Evolutionary conservation across 805 yeast species (phyloP).

Genomic region (Candida fluviatilis): DNA sequence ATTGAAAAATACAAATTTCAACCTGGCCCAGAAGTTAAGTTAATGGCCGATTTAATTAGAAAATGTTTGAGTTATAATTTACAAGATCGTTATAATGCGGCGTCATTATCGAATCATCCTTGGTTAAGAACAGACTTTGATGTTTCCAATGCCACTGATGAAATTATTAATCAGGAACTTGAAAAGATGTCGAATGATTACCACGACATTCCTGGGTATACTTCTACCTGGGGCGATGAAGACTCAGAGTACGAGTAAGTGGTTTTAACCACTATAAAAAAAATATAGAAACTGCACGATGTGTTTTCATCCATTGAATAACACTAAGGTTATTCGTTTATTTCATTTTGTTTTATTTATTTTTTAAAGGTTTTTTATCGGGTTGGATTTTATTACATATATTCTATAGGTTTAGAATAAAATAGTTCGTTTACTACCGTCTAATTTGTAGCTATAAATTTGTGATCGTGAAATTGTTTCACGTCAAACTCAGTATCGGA

Average conservation of each 20-base stretch:
- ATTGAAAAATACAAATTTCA: conserved; percentile 46
- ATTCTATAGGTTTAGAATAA: conserved; percentile 2
- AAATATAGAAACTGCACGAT: not conserved
- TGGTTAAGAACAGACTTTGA: conserved; percentile 35
- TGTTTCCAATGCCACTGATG: conserved; percentile 7
- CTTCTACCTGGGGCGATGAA: conserved; percentile 17
- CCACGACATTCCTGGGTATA: conserved; percentile 27
- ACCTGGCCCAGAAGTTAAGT: conserved; percentile 24
- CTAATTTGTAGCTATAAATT: conserved; percentile 6
- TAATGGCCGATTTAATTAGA: conserved; percentile 44
- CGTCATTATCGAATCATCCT: conserved; percentile 49
- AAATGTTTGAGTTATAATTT: conserved; percentile 50
- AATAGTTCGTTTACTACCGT: not conserved
- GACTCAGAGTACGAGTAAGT: conserved; percentile 1
- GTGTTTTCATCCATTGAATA: not conserved
- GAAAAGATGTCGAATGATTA: conserved; percentile 20
- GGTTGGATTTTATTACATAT: conserved; percentile 1
- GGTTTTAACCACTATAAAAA: not conserved
- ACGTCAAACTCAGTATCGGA: conserved; percentile 14
- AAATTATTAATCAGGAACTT: conserved; percentile 10
- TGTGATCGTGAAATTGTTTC: conserved; percentile 8
- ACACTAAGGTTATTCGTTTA: not conserved
- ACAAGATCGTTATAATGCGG: conserved; percentile 49
- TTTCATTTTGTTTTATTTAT: conserved; percentile 4
- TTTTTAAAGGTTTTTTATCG: conserved; percentile 1